phyloP scores from a whole-genome alignment of 352 stramenopile genomes.

The Phytophthora cactorum region DNA sequence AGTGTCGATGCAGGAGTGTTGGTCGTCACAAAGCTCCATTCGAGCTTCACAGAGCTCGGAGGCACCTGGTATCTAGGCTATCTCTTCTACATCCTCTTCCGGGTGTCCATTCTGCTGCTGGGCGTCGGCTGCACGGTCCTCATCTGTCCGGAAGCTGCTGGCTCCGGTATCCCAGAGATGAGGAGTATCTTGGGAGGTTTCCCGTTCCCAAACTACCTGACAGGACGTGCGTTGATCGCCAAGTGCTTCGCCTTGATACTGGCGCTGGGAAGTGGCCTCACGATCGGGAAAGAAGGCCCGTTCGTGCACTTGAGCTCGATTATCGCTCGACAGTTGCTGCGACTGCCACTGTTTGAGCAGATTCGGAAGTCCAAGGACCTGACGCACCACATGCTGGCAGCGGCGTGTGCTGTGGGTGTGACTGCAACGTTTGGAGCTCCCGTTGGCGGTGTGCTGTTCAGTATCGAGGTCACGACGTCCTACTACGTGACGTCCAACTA shows the following conservation, averaged over 20 bases:
- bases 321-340: conserved; percentile 71
- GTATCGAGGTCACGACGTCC: conserved; percentile 85
- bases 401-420: conserved; percentile 76
- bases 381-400: conserved; percentile 72
- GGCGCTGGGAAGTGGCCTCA: conserved; percentile 69
- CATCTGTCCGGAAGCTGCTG: conserved; percentile 65
- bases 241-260: conserved; percentile 75
- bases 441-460: conserved; percentile 81
- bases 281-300: conserved; percentile 81
- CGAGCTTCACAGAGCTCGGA: conserved; percentile 49
- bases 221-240: conserved; percentile 57
- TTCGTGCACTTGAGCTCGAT: conserved; percentile 84
- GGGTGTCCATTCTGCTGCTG: conserved; percentile 66
- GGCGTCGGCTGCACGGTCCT: conserved; percentile 65
- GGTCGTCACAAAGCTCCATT: conserved; percentile 45
- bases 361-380: conserved; percentile 64
- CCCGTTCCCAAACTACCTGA: conserved; percentile 70
- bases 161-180: conserved; percentile 84
- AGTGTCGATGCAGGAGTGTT: conserved; percentile 69
- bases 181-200: conserved; percentile 79
- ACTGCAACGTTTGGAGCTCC: conserved; percentile 80
- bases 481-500: conserved; percentile 92
- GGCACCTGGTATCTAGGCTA: conserved; percentile 62
- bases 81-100: conserved; percentile 64
- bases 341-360: conserved; percentile 63